Evolutionary conservation across 305 asterid genomes (phyloP), one percentile per base, ranked within the genome.

Genomic region (Salvia sclarea): DNA sequence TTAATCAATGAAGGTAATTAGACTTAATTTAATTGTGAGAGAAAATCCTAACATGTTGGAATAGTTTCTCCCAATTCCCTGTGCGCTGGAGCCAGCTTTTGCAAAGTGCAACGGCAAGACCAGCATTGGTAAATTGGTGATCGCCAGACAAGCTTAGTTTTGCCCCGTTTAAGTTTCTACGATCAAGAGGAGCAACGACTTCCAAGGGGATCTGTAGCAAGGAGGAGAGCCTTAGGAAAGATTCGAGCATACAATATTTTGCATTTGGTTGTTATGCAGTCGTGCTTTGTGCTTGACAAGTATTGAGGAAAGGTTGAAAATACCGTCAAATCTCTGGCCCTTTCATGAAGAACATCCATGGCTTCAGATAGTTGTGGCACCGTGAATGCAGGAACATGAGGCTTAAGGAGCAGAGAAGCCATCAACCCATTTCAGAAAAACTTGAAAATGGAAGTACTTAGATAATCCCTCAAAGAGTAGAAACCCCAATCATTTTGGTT

Each of bases 321-420:
- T 86, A 91, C 98, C 95, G 18, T 78, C 69, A 82, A 67, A 71
- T 79, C 83, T 38, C 66, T 58, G 64, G 97, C 96, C 81, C 45
- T 86, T 71, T 73, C 86, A 58, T 72, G 73, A 78, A 92, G 89
- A 79, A 75, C 97, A 30, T 82, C 80, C 96, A 90, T 88, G 59
- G 98, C 98, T 84, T 92, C 96, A 70, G 86, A 70, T 59, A 76
- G 79, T 81, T 92, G 98, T 33, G 87, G 88, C 64, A 86, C 96
- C 20, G 90, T 90, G 78, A 86, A 92, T 41, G 96, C 96, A 43
- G 98, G 98, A 66, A 92, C 88, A 71, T 66, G 79, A 83, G 84
- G 88, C 98, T 89, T 84, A 79, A 88, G 78, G 73, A 82, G 76
- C 73, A 89, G 80, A 82, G 70, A 80, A 80, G 75, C 77, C 78